phyloP scores from a whole-genome alignment of 2,329 filamentous ascomycete genomes.

The Ophiostoma sp. region DNA sequence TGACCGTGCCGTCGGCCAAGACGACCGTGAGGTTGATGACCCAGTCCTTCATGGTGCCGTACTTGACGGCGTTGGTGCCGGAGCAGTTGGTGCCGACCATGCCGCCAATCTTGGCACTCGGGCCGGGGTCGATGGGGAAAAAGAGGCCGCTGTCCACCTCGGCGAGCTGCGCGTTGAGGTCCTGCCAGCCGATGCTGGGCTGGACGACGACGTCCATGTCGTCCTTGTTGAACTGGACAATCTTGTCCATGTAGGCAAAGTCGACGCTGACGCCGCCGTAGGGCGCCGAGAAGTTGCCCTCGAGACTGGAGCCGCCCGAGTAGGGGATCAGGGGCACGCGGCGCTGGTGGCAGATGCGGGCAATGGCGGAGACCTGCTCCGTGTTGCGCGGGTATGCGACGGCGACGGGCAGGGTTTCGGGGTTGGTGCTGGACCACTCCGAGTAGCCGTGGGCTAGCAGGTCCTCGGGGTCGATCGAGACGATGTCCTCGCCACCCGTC shows the following conservation, averaged over 20 bases:
- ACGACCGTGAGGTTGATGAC: constrained; percentile 78
- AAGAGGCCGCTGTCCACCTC: constrained; percentile 72
- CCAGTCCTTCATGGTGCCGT: constrained; percentile 86
- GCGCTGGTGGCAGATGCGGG: constrained; percentile 68
- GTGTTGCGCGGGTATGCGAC: constrained; percentile 60
- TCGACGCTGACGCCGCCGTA: constrained; percentile 85
- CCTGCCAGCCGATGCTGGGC: constrained; percentile 87
- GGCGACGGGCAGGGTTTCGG: constrained; percentile 55
- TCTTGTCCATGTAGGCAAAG: constrained; percentile 79
- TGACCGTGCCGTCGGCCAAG: constrained; percentile 68
- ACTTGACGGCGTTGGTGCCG: constrained; percentile 73
- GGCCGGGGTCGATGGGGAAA: constrained; percentile 80
- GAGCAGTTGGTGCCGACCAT: constrained; percentile 78
- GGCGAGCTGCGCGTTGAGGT: constrained; percentile 65
- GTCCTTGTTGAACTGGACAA: constrained; percentile 71
- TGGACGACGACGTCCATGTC: constrained; percentile 94
- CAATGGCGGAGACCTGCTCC: constrained; percentile 54
- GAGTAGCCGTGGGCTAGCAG: constrained; percentile 60
- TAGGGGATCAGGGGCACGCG: constrained; percentile 80
- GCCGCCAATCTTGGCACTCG: constrained; percentile 68
- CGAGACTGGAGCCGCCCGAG: constrained; percentile 78
- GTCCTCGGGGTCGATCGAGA: constrained; percentile 59
- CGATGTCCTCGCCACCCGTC: constrained; percentile 44
- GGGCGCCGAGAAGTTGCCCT: constrained; percentile 85
- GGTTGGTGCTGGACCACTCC: constrained; percentile 59